These are phyloP conservation scores for Senna siamea DNA, from an alignment of 306 rosid species.

Conservation along the genomic window DNA sequence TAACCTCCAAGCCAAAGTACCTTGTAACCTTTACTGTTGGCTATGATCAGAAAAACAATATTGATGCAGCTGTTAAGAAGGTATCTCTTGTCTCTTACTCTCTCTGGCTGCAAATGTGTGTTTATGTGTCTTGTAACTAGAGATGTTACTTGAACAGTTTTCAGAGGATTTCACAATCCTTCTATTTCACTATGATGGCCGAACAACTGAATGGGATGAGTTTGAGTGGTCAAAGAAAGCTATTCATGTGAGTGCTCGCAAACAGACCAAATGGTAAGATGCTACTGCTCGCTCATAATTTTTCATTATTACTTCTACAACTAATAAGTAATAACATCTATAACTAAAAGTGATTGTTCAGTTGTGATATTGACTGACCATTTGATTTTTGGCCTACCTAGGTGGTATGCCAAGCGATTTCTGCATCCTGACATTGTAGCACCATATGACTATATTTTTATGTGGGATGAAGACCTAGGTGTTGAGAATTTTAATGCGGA, in stretches of 20 bases:
- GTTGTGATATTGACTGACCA: conserved; percentile 31
- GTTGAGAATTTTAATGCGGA: conserved; percentile 94
- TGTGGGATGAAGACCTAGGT: conserved; percentile 99
- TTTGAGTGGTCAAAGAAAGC: conserved; percentile 94
- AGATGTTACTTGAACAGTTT: conserved; percentile 64
- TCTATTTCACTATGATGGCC: conserved; percentile 95
- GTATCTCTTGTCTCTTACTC: conserved; percentile 45
- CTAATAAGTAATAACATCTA: no score
- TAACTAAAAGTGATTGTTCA: conserved; percentile 12
- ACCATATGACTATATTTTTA: conserved; percentile 94
- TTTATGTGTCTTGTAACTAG: conserved; percentile 29
- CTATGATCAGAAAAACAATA: conserved; percentile 67
- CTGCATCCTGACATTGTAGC: conserved; percentile 97
- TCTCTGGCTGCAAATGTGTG: conserved; percentile 24
- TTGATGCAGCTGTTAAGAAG: conserved; percentile 92
- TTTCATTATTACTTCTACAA: not conserved
- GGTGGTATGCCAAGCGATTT: conserved; percentile 99
- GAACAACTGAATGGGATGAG: conserved; percentile 92
- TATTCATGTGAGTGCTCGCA: conserved; percentile 86
- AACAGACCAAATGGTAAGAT: conserved; percentile 93
- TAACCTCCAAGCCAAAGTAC: conserved; percentile 75
- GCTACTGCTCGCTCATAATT: conserved; percentile 4
- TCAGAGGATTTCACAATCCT: conserved; percentile 88
- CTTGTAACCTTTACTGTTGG: conserved; percentile 99
- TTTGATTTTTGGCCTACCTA: conserved; percentile 32